These are phyloP conservation scores for Skeletonema tropicum DNA, from an alignment of 108 stramenopile genomes.

Conservation along the genomic window DNA sequence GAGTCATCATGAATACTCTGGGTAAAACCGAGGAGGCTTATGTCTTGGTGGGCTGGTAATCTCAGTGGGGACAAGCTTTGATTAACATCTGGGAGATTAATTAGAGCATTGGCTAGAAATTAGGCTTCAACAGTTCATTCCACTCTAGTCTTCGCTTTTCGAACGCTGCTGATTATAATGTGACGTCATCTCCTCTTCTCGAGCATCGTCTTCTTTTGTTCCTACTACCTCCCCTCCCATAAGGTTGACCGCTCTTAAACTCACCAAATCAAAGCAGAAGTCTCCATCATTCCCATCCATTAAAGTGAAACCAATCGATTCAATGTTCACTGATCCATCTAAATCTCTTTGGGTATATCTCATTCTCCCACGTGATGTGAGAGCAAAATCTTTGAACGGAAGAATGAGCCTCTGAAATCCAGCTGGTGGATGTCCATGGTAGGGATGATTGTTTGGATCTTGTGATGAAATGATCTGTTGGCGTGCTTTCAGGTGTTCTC, in stretches of 20 bases:
- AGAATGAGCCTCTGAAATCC: slow-evolving; percentile 53
- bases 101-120: not conserved
- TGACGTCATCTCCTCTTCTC: slow-evolving; percentile 18
- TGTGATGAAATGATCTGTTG: slow-evolving; percentile 3
- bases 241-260: slow-evolving; percentile 76
- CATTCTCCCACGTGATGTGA: slow-evolving; percentile 69
- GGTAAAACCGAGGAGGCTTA: slow-evolving; percentile 34
- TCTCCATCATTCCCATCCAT: slow-evolving; percentile 85
- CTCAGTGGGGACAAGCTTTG: slow-evolving; percentile 31
- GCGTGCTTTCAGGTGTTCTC: slow-evolving; percentile 19
- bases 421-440: slow-evolving; percentile 30
- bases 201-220: slow-evolving; percentile 25
- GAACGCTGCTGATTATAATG: not conserved
- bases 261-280: slow-evolving; percentile 79
- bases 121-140: not conserved
- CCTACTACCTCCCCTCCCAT: slow-evolving; percentile 45
- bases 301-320: slow-evolving; percentile 78
- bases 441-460: slow-evolving; percentile 39
- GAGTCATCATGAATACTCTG: slow-evolving; percentile 31
- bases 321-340: slow-evolving; percentile 65
- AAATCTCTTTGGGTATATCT: slow-evolving; percentile 62
- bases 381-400: slow-evolving; percentile 67
- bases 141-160: not conserved
- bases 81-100: slow-evolving; percentile 15
- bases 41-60: slow-evolving; percentile 28